Base-by-base conservation (phyloP, 352 stramenopile genomes). In the Globisporangium uncinulatum region DNA sequence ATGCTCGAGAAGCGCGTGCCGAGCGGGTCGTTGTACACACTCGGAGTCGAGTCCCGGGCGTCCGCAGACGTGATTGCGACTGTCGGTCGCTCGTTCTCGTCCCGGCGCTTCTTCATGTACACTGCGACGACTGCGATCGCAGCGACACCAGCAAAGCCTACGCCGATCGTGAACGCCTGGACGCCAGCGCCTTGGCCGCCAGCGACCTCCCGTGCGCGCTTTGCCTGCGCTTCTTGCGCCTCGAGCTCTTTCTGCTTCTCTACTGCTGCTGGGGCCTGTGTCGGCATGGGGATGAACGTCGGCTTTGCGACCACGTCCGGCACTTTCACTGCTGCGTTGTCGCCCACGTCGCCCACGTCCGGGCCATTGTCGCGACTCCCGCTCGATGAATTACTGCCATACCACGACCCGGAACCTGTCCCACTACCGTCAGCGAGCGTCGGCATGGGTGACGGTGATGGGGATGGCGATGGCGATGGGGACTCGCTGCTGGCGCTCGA, bases 1-100 rank as follows among this genome's bases (percentile, higher is more conserved):
- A 92, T 92, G 59, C 81, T 92, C n/a, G 76, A 88, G 69, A 85
- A 92, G 41, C 81, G 81, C 59, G 81, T 92, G 45, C 73, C 77
- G 20, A 92, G 59, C 21, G 81, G 81, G 56, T 92, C 81, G 59
- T 80, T 83, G 65, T 89, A 89, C 41, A 92, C 79, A 49, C 81
- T 92, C 20, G 61, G 60, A 39, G 71, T 70, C 6, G 77, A 89
- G 45, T 54, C 67, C 34, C 75, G 76, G 31, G 49, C 67, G 39
- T 74, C 77, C 1, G 67, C 66, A 6, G 70, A 62, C 2, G 76
- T 73, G 10, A 74, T 69, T 14, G 71, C 73, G 53, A 65, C 65
- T 66, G 42, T 47, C 42, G 29, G 59, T 24, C 14, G 73, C 24
- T 67, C 62, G 1, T 52, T 46, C 41, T 64, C 59, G 46, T 66